These are phyloP conservation scores for Clitopilus hobsonii DNA, from an alignment of 768 basidiomycete genomes.

Conservation along the genomic window DNA sequence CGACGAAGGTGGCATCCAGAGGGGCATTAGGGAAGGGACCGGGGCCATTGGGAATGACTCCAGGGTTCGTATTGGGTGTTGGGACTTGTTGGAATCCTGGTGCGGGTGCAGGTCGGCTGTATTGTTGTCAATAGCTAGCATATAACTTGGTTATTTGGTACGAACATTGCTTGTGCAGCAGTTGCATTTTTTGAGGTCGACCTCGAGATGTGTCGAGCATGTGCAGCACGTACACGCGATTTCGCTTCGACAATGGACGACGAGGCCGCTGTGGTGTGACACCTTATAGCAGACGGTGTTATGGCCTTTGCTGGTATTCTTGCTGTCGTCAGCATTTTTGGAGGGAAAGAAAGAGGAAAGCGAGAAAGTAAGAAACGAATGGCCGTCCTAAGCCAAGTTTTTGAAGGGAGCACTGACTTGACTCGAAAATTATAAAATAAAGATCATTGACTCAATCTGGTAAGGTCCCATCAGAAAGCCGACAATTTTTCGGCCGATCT, in stretches of 20 bases:
- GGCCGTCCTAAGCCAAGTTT: slow-evolving; percentile 4
- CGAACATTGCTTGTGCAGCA: slow-evolving; percentile 52
- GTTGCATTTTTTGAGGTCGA: slow-evolving; percentile 56
- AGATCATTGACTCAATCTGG: neutral
- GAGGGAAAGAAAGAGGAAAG: slow-evolving; percentile 5
- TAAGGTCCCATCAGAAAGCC: neutral
- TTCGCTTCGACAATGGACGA: slow-evolving; percentile 72
- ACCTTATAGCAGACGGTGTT: slow-evolving; percentile 27
- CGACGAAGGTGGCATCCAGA: slow-evolving; percentile 84
- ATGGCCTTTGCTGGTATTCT: slow-evolving; percentile 19
- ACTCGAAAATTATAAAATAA: neutral
- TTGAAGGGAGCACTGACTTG: neutral
- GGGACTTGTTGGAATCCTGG: slow-evolving; percentile 45
- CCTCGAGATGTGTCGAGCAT: slow-evolving; percentile 71
- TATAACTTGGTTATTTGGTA: slow-evolving; percentile 4
- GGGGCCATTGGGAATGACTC: slow-evolving; percentile 26
- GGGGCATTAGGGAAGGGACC: slow-evolving; percentile 40
- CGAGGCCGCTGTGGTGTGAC: slow-evolving; percentile 42
- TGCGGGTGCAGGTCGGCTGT: slow-evolving; percentile 60
- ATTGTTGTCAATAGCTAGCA: slow-evolving; percentile 4
- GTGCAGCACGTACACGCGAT: slow-evolving; percentile 65
- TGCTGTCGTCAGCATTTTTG: slow-evolving; percentile 37
- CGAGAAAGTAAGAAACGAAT: slow-evolving; percentile 2
- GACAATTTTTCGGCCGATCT: neutral
- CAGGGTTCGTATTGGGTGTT: slow-evolving; percentile 27